phyloP scores from a whole-genome alignment of 192 early-diverging fungal genomes.

The Podila epigama region DNA sequence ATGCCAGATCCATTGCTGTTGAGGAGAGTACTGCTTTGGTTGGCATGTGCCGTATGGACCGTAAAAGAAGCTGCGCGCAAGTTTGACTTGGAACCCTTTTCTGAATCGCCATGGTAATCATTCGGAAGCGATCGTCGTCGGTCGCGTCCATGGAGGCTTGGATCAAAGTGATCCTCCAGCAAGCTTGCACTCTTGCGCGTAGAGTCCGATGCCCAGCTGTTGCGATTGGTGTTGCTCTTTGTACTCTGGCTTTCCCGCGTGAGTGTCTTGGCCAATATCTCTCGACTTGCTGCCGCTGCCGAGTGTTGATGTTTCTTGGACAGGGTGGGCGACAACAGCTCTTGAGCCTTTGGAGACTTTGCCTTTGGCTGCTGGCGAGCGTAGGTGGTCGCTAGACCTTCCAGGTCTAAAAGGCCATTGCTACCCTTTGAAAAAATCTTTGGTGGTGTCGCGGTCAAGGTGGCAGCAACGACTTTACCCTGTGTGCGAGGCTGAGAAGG shows the following conservation, averaged over 20 bases:
- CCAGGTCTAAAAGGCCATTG: conserved; percentile 27
- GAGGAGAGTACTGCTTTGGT: too few relatives aligned
- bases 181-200: background rate
- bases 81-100: background rate
- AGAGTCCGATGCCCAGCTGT: background rate
- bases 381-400: conserved; percentile 28
- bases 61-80: background rate
- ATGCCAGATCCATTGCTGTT: too few relatives aligned
- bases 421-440: conserved; percentile 33
- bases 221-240: background rate
- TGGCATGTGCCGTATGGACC: too few relatives aligned
- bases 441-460: conserved; percentile 9
- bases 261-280: background rate
- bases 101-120: background rate
- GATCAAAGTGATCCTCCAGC: background rate
- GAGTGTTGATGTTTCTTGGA: background rate
- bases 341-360: background rate
- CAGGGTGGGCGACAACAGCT: background rate
- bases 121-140: background rate
- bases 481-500: background rate
- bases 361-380: conserved; percentile 17
- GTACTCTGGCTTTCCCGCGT: background rate
- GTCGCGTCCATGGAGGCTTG: background rate
- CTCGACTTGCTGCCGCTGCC: too few relatives aligned
- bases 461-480: background rate